Conservation (phyloP, 1,284 basidiomycete species). For the Sporisorium exsertum region DNA sequence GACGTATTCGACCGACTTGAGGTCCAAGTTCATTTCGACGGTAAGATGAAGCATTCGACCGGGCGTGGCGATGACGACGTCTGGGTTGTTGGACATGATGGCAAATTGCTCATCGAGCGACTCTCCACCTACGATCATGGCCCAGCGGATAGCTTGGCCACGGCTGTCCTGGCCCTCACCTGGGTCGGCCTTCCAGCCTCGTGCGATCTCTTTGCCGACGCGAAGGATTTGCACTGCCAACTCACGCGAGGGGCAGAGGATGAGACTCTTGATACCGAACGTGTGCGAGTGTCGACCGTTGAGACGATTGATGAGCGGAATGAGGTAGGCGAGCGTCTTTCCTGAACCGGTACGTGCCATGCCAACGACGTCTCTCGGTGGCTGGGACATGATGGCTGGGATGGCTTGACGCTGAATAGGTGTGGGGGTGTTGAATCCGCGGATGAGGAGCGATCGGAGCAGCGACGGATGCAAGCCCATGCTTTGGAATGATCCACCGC, state of each 20-base stretch:
- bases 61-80: slow-evolving; percentile 79
- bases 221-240: slow-evolving; percentile 92
- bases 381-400: slow-evolving; percentile 83
- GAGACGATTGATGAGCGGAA: slow-evolving; percentile 89
- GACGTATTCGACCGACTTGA: slow-evolving; percentile 87
- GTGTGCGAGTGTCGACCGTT: slow-evolving; percentile 82
- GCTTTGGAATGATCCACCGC: slow-evolving; percentile 68
- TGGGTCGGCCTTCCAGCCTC: slow-evolving; percentile 74
- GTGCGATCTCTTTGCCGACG: slow-evolving; percentile 91
- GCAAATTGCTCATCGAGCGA: slow-evolving; percentile 96
- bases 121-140: slow-evolving; percentile 94
- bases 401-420: slow-evolving; percentile 94
- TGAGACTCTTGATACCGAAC: slow-evolving; percentile 87
- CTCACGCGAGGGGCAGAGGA: slow-evolving; percentile 92
- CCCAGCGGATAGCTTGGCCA: slow-evolving; percentile 83
- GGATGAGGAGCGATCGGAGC: slow-evolving; percentile 85
- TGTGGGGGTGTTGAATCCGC: slow-evolving; percentile 94
- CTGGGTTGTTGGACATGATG: slow-evolving; percentile 92
- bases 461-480: slow-evolving; percentile 80
- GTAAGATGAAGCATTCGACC: slow-evolving; percentile 94
- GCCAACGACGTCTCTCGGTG: slow-evolving; percentile 93
- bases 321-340: slow-evolving; percentile 95
- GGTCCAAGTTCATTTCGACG: slow-evolving; percentile 95
- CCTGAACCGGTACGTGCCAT: slow-evolving; percentile 99
- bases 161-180: slow-evolving; percentile 71